phyloP scores from a whole-genome alignment of 2,329 filamentous ascomycete species.

The Ophiosphaerella herpotricha region DNA sequence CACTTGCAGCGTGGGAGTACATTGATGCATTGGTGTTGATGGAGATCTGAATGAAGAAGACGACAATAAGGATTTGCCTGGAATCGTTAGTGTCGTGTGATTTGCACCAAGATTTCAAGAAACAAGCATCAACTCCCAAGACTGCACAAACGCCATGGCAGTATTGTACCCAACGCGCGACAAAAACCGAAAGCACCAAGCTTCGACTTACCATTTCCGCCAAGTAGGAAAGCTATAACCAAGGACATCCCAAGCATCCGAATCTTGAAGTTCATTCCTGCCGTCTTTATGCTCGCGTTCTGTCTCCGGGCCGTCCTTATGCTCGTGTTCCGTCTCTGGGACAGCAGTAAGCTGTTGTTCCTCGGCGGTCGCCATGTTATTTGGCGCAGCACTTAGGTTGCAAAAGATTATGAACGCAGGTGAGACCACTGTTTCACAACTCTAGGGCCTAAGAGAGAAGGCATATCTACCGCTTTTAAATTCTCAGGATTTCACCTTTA shows the following conservation, averaged over 20 bases:
- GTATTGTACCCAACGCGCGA: conserved; percentile 28
- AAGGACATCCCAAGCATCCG: conserved; percentile 49
- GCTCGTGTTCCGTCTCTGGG: conserved; percentile 31
- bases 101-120: not conserved
- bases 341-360: conserved; percentile 18
- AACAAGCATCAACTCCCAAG: not conserved
- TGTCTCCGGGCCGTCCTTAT: conserved; percentile 32
- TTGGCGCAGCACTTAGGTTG: not conserved
- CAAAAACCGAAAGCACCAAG: not conserved
- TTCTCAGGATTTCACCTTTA: not conserved
- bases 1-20: conserved; percentile 53
- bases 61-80: conserved; percentile 53
- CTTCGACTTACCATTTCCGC: conserved; percentile 49
- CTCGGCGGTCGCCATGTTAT: conserved; percentile 15
- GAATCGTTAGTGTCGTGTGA: too few species aligned
- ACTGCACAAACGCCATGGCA: not conserved
- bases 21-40: conserved; percentile 62
- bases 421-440: too few species aligned
- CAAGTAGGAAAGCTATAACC: conserved; percentile 51
- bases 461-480: not conserved
- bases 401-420: too few species aligned
- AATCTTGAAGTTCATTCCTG: conserved; percentile 45
- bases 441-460: not conserved
- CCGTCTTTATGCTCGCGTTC: conserved; percentile 29
- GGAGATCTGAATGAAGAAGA: conserved; percentile 58